These are phyloP conservation scores for Paratinospora sagittata DNA, from an alignment of 164 flowering plant genomes.

Conservation along the genomic window DNA sequence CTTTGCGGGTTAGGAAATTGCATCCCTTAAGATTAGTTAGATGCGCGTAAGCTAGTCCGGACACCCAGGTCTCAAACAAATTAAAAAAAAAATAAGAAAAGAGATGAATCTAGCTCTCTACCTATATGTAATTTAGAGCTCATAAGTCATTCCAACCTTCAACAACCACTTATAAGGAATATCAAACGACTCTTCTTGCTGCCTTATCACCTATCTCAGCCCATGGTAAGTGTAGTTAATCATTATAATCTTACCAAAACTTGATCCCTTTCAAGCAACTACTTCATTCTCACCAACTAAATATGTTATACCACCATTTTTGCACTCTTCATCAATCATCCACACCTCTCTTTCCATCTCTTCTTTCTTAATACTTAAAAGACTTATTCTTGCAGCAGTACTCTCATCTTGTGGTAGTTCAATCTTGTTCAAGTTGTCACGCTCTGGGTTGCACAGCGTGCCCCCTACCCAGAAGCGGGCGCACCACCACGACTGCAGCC, in stretches of 20 bases:
- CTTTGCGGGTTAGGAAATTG: no score
- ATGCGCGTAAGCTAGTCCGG: no score
- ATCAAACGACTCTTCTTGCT: slow-evolving; percentile 8
- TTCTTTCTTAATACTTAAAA: no score
- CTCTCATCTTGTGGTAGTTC: no score
- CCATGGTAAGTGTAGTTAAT: slow-evolving; percentile 13
- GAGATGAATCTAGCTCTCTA: neutral
- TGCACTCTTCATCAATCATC: slow-evolving; percentile 10
- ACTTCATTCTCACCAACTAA: slow-evolving; percentile 21
- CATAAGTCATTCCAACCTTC: slow-evolving; percentile 23
- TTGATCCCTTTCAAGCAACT: slow-evolving; percentile 8
- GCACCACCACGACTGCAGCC: no score
- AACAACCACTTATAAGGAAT: slow-evolving; percentile 13
- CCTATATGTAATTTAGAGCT: neutral
- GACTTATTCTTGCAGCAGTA: no score
- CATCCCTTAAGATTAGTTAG: no score
- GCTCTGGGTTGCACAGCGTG: no score
- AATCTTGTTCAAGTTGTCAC: no score
- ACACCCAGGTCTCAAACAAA: no score
- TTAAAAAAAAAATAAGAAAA: no score
- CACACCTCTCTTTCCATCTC: slow-evolving; percentile 11
- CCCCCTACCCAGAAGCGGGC: no score
- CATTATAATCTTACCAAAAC: slow-evolving; percentile 9
- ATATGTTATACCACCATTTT: slow-evolving; percentile 12
- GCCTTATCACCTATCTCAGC: slow-evolving; percentile 7